Evolutionary conservation across 1,139 yeast species (phyloP).

Genomic region (Suhomyces bokatorum): DNA sequence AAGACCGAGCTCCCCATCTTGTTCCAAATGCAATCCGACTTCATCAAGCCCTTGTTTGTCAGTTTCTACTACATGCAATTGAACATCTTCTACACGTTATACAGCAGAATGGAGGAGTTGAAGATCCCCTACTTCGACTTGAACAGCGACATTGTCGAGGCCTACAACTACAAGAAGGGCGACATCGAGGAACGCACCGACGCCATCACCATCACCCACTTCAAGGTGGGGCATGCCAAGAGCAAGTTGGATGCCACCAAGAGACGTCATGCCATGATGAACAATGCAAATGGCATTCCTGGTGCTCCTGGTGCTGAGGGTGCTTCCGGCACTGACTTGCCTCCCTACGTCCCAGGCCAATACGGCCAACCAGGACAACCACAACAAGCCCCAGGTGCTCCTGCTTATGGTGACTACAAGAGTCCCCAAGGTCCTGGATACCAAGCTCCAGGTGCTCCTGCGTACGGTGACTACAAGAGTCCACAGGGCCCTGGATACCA

Average conservation of each 20-base stretch:
- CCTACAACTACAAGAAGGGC: constrained; percentile 80
- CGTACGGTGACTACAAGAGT: constrained; percentile 14
- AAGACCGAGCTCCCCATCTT: constrained; percentile 85
- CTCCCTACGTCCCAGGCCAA: constrained; percentile 24
- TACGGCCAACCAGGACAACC: constrained; percentile 20
- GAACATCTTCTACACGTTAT: constrained; percentile 90
- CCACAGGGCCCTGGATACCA: constrained; percentile 18
- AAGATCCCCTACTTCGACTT: constrained; percentile 95
- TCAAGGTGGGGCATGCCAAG: constrained; percentile 86
- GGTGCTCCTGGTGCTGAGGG: constrained; percentile 33
- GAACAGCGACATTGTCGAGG: constrained; percentile 76
- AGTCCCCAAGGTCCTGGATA: constrained; percentile 17
- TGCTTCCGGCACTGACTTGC: constrained; percentile 22
- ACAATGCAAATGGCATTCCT: constrained; percentile 34
- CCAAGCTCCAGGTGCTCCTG: constrained; percentile 2
- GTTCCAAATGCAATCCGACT: constrained; percentile 85
- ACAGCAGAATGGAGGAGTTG: constrained; percentile 90
- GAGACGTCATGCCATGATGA: constrained; percentile 61
- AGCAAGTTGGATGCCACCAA: constrained; percentile 78
- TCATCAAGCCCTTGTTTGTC: constrained; percentile 89
- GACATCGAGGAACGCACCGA: constrained; percentile 88
- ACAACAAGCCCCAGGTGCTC: too few species aligned
- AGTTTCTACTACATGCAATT: constrained; percentile 96
- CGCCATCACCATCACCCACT: constrained; percentile 81
- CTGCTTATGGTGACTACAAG: constrained; percentile 23